phyloP scores from a whole-genome alignment of 2,329 filamentous ascomycete species.

The Phyllosticta citriasiana region DNA sequence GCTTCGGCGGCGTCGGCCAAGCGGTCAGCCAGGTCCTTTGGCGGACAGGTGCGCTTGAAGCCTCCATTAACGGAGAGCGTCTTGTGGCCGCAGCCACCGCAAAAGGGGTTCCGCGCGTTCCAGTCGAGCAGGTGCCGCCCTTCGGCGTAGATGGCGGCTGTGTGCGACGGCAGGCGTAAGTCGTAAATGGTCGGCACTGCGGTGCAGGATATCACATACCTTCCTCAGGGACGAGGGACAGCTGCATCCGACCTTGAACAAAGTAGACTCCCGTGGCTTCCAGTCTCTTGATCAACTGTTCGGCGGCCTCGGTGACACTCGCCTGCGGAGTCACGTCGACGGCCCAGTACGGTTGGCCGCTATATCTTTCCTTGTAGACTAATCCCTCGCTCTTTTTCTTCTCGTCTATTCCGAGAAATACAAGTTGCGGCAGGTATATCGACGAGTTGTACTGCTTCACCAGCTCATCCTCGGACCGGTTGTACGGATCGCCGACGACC shows the following conservation, averaged over 20 bases:
- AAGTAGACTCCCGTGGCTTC: conserved; percentile 56
- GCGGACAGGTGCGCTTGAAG: conserved; percentile 70
- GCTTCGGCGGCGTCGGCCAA: conserved; percentile 28
- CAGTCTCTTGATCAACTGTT: conserved; percentile 48
- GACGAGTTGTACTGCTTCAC: conserved; percentile 66
- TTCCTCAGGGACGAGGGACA: conserved; percentile 50
- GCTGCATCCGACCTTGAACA: conserved; percentile 53
- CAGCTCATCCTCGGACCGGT: conserved; percentile 59
- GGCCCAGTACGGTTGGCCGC: conserved; percentile 77
- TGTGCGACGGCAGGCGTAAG: conserved; percentile 8
- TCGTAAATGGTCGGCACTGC: conserved; percentile 11
- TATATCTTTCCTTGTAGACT: conserved; percentile 57
- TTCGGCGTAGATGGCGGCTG: conserved; percentile 84
- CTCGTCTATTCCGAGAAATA: conserved; percentile 82
- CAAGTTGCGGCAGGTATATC: conserved; percentile 55
- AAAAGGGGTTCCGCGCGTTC: conserved; percentile 89
- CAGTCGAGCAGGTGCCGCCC: conserved; percentile 83
- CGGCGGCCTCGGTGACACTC: conserved; percentile 51
- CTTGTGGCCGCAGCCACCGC: conserved; percentile 73
- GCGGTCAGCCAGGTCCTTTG: conserved; percentile 50
- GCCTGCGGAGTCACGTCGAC: conserved; percentile 74
- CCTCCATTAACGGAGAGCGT: conserved; percentile 72
- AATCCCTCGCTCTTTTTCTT: conserved; percentile 40
- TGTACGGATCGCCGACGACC: conserved; percentile 67
- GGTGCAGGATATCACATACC: conserved; percentile 35